A percentile compares a stretch with the other conserved stretches of the same genome.
phyloP scores from a whole-genome alignment of 495 filamentous ascomycete species.

The Neurospora sp. region DNA sequence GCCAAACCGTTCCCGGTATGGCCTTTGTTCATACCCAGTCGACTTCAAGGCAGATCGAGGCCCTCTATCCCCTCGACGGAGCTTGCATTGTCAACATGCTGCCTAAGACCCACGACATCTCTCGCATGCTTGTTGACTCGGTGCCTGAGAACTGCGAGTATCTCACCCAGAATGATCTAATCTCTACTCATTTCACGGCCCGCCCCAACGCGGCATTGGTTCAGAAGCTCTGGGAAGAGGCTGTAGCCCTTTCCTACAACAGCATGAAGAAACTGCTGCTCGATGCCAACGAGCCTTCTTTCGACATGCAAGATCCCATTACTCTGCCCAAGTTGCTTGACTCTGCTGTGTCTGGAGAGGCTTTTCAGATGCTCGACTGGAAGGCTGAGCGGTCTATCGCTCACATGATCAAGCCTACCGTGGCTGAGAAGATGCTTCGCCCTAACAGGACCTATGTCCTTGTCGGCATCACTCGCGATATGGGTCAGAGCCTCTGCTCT shows the following conservation, averaged over 20 bases:
- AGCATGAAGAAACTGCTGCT: not conserved
- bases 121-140: slow-evolving; percentile 11
- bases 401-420: slow-evolving; percentile 9
- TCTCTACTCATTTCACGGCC: not conserved
- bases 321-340: slow-evolving; percentile 17
- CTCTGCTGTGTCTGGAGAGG: not conserved
- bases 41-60: slow-evolving; percentile 15
- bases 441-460: slow-evolving; percentile 45
- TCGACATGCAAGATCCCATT: not conserved
- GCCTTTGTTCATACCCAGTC: slow-evolving; percentile 16
- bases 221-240: slow-evolving; percentile 13
- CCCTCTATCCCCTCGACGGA: slow-evolving; percentile 12
- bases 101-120: slow-evolving; percentile 10
- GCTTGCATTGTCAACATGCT: slow-evolving; percentile 24
- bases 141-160: slow-evolving; percentile 18
- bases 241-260: slow-evolving; percentile 12
- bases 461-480: slow-evolving; percentile 45
- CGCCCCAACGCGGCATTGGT: not conserved
- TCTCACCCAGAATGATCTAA: not conserved
- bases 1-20: not conserved
- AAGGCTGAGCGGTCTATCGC: slow-evolving; percentile 18
- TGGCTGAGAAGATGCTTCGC: slow-evolving; percentile 15
- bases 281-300: not conserved
- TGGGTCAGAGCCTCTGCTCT: slow-evolving; percentile 48
- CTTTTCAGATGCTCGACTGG: slow-evolving; percentile 31